Conservation (phyloP, 2,329 filamentous ascomycete species). For the Thielaviopsis cerberus region DNA sequence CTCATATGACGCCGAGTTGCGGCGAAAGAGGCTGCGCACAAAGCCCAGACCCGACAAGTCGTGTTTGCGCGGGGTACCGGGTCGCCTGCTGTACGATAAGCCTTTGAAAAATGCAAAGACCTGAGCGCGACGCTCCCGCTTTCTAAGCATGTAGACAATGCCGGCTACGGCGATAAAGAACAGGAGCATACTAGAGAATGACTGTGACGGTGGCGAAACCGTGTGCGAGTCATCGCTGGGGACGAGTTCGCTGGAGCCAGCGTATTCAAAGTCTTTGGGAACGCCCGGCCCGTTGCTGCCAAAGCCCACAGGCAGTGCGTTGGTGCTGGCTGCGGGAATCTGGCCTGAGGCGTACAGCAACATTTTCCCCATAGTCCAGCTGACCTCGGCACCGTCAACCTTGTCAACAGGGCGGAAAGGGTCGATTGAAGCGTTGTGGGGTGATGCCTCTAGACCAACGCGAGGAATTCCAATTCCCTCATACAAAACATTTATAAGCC, state of each 20-base stretch:
- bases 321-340: slow-evolving; percentile 41
- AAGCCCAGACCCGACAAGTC: slow-evolving; percentile 15
- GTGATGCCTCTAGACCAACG: slow-evolving; percentile 48
- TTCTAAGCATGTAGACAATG: slow-evolving; percentile 55
- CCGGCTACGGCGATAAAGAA: slow-evolving; percentile 56
- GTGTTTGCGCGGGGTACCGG: slow-evolving; percentile 23
- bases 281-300: slow-evolving; percentile 57
- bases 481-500: slow-evolving; percentile 91
- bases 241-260: slow-evolving; percentile 29
- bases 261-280: slow-evolving; percentile 67
- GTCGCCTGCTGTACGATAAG: slow-evolving; percentile 23
- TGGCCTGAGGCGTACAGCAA: slow-evolving; percentile 85
- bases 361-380: slow-evolving; percentile 95
- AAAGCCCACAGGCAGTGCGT: slow-evolving; percentile 63
- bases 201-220: slow-evolving; percentile 50
- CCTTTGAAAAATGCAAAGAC: slow-evolving; percentile 17
- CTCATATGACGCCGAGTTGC: slow-evolving; percentile 47
- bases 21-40: slow-evolving; percentile 48
- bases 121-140: slow-evolving; percentile 48
- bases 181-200: slow-evolving; percentile 57
- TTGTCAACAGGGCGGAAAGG: slow-evolving; percentile 84
- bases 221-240: slow-evolving; percentile 37
- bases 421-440: slow-evolving; percentile 55
- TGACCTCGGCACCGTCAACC: slow-evolving; percentile 78
- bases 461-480: slow-evolving; percentile 88